A percentile compares a stretch with the other conserved stretches of the same genome.
Evolutionary conservation across 805 yeast genomes (phyloP).

Genomic region (Candida hungchunana): DNA sequence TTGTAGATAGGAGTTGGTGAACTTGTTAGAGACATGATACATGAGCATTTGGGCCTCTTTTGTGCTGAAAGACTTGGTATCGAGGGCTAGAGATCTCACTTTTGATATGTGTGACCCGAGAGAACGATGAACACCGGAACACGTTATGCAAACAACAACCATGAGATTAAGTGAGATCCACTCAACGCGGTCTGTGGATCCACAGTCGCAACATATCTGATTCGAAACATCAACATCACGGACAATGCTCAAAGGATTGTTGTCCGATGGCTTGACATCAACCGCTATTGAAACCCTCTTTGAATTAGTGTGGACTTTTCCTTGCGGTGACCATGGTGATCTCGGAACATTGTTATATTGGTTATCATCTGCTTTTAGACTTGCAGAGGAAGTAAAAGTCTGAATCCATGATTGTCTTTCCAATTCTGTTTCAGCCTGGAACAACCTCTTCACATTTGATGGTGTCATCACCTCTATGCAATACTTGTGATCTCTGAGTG

Average conservation of each 20-base stretch:
- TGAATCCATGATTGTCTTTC: slow-evolving; percentile 70
- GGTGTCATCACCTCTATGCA: slow-evolving; percentile 80
- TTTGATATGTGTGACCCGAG: slow-evolving; percentile 80
- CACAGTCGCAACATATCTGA: slow-evolving; percentile 75
- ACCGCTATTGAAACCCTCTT: not conserved
- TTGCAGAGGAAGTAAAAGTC: slow-evolving; percentile 52
- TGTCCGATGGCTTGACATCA: not conserved
- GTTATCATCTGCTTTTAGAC: slow-evolving; percentile 26
- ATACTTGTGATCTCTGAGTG: slow-evolving; percentile 28
- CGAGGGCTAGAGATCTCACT: slow-evolving; percentile 73
- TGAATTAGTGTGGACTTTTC: not conserved
- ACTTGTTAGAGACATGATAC: slow-evolving; percentile 48
- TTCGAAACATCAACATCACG: slow-evolving; percentile 47
- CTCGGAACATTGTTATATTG: slow-evolving; percentile 4
- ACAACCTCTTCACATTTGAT: slow-evolving; percentile 56
- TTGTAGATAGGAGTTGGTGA: slow-evolving; percentile 62
- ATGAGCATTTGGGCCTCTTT: slow-evolving; percentile 57
- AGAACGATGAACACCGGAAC: slow-evolving; percentile 86
- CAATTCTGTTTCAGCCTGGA: slow-evolving; percentile 67
- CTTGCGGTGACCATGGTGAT: not conserved
- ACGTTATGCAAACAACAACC: slow-evolving; percentile 72
- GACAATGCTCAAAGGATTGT: slow-evolving; percentile 21
- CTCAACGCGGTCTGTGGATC: slow-evolving; percentile 58
- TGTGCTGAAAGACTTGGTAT: slow-evolving; percentile 49
- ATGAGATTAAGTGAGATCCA: slow-evolving; percentile 82